These are phyloP conservation scores for Sporobolomyces pararoseus DNA, from an alignment of 768 basidiomycete species.

Conservation along the genomic window DNA sequence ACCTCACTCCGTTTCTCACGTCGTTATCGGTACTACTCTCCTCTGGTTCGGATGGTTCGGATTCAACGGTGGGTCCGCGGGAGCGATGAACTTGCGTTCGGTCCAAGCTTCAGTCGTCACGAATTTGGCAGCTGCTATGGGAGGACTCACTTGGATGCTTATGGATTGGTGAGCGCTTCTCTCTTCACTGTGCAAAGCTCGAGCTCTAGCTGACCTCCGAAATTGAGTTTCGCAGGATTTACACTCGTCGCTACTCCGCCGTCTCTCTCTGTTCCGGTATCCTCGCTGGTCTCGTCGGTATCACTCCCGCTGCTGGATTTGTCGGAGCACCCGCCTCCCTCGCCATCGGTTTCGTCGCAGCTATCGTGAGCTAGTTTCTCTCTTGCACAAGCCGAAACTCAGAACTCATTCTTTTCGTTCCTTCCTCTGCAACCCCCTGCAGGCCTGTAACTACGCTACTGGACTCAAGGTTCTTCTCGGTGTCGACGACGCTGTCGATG, in stretches of 20 bases:
- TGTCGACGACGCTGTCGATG: constrained; percentile 79
- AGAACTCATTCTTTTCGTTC: constrained; percentile 52
- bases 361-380: constrained; percentile 58
- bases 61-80: constrained; percentile 76
- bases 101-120: constrained; percentile 83
- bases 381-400: too few relatives aligned
- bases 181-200: neutral
- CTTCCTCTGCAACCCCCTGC: constrained; percentile 56
- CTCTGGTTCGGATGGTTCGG: constrained; percentile 71
- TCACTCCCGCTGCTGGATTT: constrained; percentile 69
- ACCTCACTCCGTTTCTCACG: constrained; percentile 65
- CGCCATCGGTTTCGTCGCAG: constrained; percentile 69
- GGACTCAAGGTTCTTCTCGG: constrained; percentile 51
- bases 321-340: constrained; percentile 73
- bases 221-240: constrained; percentile 15
- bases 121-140: constrained; percentile 73
- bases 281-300: constrained; percentile 64
- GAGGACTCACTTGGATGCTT: constrained; percentile 65
- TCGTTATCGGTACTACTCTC: constrained; percentile 82
- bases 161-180: constrained; percentile 32
- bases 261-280: constrained; percentile 90
- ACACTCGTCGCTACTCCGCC: constrained; percentile 66
- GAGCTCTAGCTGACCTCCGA: neutral
- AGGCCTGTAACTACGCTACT: constrained; percentile 51
- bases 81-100: constrained; percentile 81